These are phyloP conservation scores for Pyrrhoderma noxium DNA, from an alignment of 1,284 basidiomycete genomes.

Conservation along the genomic window DNA sequence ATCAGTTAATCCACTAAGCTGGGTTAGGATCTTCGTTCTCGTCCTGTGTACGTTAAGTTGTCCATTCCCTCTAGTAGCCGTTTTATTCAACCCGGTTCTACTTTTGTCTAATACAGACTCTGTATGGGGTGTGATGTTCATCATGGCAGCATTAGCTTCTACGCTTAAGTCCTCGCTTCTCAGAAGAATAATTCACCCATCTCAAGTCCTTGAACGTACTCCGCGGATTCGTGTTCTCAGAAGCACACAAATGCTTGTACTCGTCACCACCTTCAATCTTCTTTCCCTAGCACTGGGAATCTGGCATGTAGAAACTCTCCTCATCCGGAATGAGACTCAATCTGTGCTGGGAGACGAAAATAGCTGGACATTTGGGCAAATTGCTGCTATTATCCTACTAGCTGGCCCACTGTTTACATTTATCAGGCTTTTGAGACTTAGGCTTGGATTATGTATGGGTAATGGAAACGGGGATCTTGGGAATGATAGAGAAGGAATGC, in stretches of 20 bases:
- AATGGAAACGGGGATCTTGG: neutral
- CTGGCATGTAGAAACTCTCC: conserved; percentile 13
- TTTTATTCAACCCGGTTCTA: neutral
- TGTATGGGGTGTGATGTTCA: conserved; percentile 12
- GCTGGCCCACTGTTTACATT: conserved; percentile 15
- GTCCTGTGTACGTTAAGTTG: conserved; percentile 10
- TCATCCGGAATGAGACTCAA: conserved; percentile 8
- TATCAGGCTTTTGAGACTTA: conserved; percentile 6
- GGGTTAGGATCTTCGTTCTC: conserved; percentile 12
- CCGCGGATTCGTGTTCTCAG: too few relatives aligned
- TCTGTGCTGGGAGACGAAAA: conserved; percentile 6
- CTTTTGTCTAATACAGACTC: too few relatives aligned
- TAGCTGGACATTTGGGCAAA: conserved; percentile 16
- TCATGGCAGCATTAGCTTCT: conserved; percentile 7
- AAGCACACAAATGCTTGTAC: neutral
- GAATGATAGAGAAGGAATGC: conserved; percentile 9
- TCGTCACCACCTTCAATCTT: conserved; percentile 15
- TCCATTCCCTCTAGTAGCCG: neutral
- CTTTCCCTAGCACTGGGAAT: conserved; percentile 12
- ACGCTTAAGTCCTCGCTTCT: neutral
- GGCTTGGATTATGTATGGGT: neutral
- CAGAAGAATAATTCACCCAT: neutral
- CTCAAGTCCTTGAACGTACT: neutral
- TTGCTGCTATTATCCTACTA: conserved; percentile 14
- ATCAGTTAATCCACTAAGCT: conserved; percentile 11